These are phyloP conservation scores for Naganishia albida DNA, from an alignment of 1,284 basidiomycete species.

Conservation along the genomic window DNA sequence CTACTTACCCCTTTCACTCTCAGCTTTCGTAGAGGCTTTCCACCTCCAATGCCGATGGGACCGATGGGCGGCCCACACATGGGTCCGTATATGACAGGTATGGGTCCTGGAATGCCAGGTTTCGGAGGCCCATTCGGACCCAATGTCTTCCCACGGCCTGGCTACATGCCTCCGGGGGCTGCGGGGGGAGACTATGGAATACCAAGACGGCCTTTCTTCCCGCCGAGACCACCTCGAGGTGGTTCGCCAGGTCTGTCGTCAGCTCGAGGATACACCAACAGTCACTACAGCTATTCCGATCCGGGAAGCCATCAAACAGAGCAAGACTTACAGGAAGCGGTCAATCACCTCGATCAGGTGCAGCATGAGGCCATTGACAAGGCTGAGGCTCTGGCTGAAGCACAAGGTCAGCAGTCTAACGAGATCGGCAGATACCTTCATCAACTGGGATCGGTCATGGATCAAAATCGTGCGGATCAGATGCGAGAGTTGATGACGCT, in stretches of 20 bases:
- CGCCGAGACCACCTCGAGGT: constrained; percentile 28
- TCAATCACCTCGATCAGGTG: constrained; percentile 25
- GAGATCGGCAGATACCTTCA: constrained; percentile 52
- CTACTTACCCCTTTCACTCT: background rate
- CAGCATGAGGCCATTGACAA: constrained; percentile 30
- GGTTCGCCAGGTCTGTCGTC: constrained; percentile 16
- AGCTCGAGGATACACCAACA: constrained; percentile 33
- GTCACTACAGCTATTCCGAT: constrained; percentile 30
- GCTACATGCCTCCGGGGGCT: constrained; percentile 33
- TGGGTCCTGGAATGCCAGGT: constrained; percentile 47
- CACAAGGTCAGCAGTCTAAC: constrained; percentile 50
- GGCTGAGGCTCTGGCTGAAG: constrained; percentile 42
- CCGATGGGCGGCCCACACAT: constrained; percentile 48
- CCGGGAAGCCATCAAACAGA: constrained; percentile 21
- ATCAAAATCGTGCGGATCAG: constrained; percentile 40
- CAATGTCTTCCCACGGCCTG: constrained; percentile 34
- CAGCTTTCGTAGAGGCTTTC: constrained; percentile 51
- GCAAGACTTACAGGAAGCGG: constrained; percentile 28
- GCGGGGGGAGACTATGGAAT: constrained; percentile 32
- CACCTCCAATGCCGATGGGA: constrained; percentile 41
- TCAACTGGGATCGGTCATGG: constrained; percentile 50
- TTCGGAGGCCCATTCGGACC: constrained; percentile 51
- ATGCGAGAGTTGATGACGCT: constrained; percentile 46
- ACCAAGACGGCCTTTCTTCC: constrained; percentile 30
- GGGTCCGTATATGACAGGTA: constrained; percentile 50